A percentile compares a stretch with the other conserved stretches of the same genome.
These are phyloP conservation scores for Lavandula angustifolia DNA, from an alignment of 257 asterid species.

Conservation along the genomic window DNA sequence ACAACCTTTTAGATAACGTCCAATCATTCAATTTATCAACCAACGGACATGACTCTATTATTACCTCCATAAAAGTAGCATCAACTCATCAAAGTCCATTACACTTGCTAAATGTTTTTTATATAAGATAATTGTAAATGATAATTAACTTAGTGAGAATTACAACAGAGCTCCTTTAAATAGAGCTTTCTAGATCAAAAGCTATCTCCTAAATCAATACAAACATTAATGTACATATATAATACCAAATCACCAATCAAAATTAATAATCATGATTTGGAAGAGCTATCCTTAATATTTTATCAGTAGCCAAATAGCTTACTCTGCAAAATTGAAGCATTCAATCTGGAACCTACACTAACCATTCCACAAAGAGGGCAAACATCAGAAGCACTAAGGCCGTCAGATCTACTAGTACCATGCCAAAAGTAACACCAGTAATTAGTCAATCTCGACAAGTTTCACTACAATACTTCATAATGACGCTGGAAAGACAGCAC, in stretches of 20 bases:
- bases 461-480: neutral
- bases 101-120: neutral
- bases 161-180: too few relatives aligned
- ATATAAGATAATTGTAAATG: too few relatives aligned
- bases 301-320: neutral
- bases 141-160: too few relatives aligned
- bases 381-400: neutral
- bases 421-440: neutral
- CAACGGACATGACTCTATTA: neutral
- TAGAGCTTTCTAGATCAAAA: too few relatives aligned
- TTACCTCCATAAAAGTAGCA: neutral
- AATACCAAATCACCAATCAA: too few relatives aligned
- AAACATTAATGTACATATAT: too few relatives aligned
- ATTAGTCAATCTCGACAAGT: neutral
- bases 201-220: too few relatives aligned
- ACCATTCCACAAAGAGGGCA: neutral
- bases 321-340: neutral
- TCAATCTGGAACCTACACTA: neutral
- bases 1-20: neutral
- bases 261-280: too few relatives aligned
- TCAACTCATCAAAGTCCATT: neutral
- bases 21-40: neutral
- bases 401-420: conserved; percentile 32
- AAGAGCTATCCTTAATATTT: too few relatives aligned
- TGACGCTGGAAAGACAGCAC: neutral